Percentiles rank a stretch among this genome's conserved stretches.
These are phyloP conservation scores for Fusarium redolens DNA, from an alignment of 2,329 filamentous ascomycete species.

Conservation along the genomic window DNA sequence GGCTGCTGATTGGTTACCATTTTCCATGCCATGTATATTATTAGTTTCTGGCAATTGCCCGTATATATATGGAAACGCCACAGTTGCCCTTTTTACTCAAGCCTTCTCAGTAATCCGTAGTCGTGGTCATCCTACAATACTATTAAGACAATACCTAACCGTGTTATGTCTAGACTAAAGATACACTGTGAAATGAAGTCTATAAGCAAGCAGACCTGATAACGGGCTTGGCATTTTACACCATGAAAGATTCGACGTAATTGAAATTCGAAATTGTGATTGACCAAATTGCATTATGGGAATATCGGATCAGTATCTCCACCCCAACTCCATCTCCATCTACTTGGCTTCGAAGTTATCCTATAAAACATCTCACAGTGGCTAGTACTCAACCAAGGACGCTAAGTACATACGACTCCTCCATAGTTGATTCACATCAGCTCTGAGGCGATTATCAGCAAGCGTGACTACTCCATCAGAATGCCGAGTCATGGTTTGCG, in stretches of 20 bases:
- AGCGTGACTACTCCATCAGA: no score
- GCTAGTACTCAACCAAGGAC: not conserved
- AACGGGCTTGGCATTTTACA: no score
- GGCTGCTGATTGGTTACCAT: accelerated
- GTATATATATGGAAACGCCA: not conserved
- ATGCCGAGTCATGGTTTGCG: no score
- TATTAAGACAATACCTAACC: no score
- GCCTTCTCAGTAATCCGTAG: no score
- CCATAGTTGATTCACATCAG: accelerated
- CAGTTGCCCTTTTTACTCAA: no score
- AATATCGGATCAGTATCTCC: not conserved
- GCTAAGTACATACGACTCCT: not conserved
- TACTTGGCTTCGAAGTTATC: accelerated
- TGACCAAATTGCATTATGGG: not conserved
- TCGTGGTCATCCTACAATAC: no score
- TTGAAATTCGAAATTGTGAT: accelerated
- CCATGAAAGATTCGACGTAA: accelerated
- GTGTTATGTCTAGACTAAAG: no score
- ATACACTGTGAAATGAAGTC: no score
- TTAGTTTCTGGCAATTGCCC: not conserved
- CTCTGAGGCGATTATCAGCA: not conserved
- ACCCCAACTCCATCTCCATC: no score
- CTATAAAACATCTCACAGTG: not conserved
- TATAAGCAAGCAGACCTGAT: no score
- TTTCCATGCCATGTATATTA: not conserved